Evolutionary conservation across 2,329 filamentous ascomycete species (phyloP).

Genomic region (Pseudofabraea citricarpa): DNA sequence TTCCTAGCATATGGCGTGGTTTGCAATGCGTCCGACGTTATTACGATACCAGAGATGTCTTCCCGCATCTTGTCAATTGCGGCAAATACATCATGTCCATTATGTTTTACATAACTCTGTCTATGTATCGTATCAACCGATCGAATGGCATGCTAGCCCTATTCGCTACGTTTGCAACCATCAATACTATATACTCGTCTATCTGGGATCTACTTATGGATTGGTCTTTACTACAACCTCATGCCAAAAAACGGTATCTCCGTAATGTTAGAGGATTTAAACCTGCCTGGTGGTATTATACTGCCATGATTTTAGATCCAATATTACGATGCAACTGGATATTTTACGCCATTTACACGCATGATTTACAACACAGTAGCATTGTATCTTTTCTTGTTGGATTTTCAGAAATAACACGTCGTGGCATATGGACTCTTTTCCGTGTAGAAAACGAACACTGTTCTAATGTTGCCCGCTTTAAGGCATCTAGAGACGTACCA

Average conservation of each 20-base stretch:
- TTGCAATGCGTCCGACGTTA: constrained; percentile 90
- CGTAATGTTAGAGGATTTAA: constrained; percentile 79
- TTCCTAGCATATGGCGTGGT: constrained; percentile 87
- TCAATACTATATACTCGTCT: constrained; percentile 80
- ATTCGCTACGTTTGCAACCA: constrained; percentile 74
- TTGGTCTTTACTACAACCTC: constrained; percentile 82
- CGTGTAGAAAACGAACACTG: constrained; percentile 98
- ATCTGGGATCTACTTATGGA: constrained; percentile 97
- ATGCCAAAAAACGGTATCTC: constrained; percentile 61
- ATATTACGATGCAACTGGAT: constrained; percentile 92
- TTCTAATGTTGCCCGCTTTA: constrained; percentile 83
- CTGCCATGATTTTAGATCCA: constrained; percentile 76
- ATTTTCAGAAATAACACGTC: constrained; percentile 73
- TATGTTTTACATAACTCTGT: constrained; percentile 70
- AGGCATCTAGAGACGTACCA: constrained; percentile 81
- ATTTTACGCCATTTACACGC: constrained; percentile 65
- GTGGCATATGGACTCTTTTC: constrained; percentile 88
- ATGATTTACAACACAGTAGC: constrained; percentile 77
- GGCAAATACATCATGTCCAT: constrained; percentile 90
- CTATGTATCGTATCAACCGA: constrained; percentile 73
- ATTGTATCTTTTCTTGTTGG: constrained; percentile 74
- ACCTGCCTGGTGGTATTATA: constrained; percentile 77
- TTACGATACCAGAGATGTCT: constrained; percentile 76
- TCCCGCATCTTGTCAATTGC: constrained; percentile 88
- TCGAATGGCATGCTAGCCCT: constrained; percentile 53